These are phyloP conservation scores for Hamamelis virginiana DNA, from an alignment of 164 flowering plant species.

Conservation along the genomic window DNA sequence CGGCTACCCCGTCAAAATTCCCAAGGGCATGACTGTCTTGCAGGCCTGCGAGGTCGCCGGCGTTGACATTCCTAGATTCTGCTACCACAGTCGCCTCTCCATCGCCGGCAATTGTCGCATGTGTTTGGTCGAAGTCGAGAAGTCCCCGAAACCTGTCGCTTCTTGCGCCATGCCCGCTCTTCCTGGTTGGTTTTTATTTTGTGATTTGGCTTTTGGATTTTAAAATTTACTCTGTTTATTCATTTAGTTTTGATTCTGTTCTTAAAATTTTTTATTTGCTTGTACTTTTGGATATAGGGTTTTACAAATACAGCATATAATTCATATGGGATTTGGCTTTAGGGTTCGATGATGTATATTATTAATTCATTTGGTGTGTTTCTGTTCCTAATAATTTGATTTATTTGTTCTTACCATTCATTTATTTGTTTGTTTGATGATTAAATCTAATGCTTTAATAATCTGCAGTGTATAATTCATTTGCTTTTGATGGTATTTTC, in stretches of 20 bases:
- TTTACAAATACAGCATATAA: not conserved
- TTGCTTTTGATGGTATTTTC: too few species aligned
- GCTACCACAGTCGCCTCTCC: slow-evolving; percentile 88
- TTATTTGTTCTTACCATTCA: too few species aligned
- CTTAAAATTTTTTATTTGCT: too few species aligned
- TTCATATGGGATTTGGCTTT: not conserved
- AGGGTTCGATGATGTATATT: too few species aligned
- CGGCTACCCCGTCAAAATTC: slow-evolving; percentile 87
- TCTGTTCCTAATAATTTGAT: too few species aligned
- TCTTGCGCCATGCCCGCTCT: slow-evolving; percentile 99
- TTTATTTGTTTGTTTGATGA: too few species aligned
- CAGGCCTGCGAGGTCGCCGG: slow-evolving; percentile 98
- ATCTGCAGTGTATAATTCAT: too few species aligned
- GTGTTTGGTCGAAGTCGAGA: slow-evolving; percentile 98
- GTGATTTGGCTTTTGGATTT: not conserved
- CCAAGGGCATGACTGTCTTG: slow-evolving; percentile 90
- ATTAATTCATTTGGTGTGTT: too few species aligned
- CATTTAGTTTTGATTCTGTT: not conserved
- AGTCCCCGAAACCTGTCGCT: slow-evolving; percentile 98
- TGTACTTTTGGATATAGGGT: not conserved
- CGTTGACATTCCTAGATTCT: slow-evolving; percentile 90
- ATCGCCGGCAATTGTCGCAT: slow-evolving; percentile 98
- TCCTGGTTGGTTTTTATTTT: slow-evolving; percentile 54
- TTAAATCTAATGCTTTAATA: too few species aligned
- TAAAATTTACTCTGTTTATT: not conserved